Conservation (phyloP, 208 protist genomes). For the Spironucleus salmonicida region DNA sequence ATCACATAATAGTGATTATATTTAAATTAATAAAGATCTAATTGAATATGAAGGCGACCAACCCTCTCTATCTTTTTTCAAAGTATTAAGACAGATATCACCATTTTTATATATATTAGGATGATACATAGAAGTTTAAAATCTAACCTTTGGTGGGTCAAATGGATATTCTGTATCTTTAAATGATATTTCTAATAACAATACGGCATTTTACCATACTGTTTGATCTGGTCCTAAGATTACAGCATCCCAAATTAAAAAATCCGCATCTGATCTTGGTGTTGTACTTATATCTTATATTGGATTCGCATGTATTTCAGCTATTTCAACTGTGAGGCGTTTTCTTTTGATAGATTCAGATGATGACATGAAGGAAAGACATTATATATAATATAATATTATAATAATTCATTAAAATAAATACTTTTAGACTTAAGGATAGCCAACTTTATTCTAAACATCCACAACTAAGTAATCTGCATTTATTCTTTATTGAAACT, state of each 20-base stretch:
- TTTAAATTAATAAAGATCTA: conserved; percentile 3
- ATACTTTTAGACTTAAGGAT: too few relatives aligned
- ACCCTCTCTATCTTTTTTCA: neutral
- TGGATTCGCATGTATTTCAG: too few relatives aligned
- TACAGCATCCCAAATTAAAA: neutral
- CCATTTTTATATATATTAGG: conserved; percentile 33
- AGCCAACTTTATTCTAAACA: too few relatives aligned
- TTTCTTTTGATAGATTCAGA: too few relatives aligned
- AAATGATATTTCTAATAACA: conserved; percentile 25
- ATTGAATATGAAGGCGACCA: conserved; percentile 4
- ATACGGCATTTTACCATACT: conserved; percentile 30
- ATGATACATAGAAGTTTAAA: conserved; percentile 35
- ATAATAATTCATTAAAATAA: too few relatives aligned
- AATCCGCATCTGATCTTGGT: too few relatives aligned
- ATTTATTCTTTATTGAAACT: too few relatives aligned
- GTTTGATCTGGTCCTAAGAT: neutral
- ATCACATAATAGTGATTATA: neutral
- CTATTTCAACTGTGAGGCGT: too few relatives aligned
- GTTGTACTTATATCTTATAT: too few relatives aligned
- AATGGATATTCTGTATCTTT: conserved; percentile 33
- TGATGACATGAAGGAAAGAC: too few relatives aligned
- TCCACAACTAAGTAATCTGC: too few relatives aligned
- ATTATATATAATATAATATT: too few relatives aligned
- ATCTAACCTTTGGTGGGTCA: conserved; percentile 34
- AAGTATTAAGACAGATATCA: conserved; percentile 30